phyloP scores from a whole-genome alignment of 23 red algal species.

The Porphyridium purpureum region DNA sequence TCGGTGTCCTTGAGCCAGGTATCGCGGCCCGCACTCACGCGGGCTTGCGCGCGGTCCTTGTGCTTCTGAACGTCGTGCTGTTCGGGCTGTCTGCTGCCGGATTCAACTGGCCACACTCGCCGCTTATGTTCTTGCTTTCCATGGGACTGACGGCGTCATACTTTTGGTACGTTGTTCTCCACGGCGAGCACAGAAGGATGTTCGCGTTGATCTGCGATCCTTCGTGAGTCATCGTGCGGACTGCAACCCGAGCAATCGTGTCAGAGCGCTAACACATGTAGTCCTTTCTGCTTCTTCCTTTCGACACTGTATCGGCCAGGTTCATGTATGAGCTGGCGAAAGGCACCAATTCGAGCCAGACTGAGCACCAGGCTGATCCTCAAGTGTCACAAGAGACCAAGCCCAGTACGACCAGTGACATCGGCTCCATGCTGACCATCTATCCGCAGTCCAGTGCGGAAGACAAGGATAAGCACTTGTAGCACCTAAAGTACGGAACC shows the following conservation, averaged over 20 bases:
- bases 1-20: background rate
- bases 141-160: background rate
- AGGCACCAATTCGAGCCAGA: background rate
- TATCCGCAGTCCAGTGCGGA: no score
- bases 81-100: background rate
- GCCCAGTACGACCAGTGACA: no score
- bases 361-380: no score
- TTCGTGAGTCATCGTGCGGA: background rate
- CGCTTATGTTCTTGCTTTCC: constrained; percentile 1
- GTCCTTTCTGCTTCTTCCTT: background rate
- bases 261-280: background rate
- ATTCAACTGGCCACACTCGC: background rate
- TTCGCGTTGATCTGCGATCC: no score
- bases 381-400: no score
- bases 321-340: constrained; percentile 1
- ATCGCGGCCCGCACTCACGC: background rate
- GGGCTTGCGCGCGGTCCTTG: background rate
- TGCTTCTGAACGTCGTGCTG: background rate
- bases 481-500: no score
- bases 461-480: no score
- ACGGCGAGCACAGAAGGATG: background rate
- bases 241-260: background rate
- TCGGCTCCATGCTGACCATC: no score
- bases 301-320: background rate
- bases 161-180: background rate